Evolutionary conservation across 805 yeast species (phyloP).

Genomic region (Nematodospora valgi): DNA sequence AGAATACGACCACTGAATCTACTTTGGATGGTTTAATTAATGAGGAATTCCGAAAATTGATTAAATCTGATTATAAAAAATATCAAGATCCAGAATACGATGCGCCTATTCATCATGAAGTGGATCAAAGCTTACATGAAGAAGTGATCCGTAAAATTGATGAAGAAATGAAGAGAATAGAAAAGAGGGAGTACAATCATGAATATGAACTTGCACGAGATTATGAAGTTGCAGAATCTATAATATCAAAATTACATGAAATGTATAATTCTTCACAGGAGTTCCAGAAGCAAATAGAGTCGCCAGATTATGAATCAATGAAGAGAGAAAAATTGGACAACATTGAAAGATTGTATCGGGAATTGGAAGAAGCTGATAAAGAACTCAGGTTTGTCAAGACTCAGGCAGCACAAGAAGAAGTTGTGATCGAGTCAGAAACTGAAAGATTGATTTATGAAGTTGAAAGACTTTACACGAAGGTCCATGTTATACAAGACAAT

Average conservation of each 20-base stretch:
- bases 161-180: conserved; percentile 2
- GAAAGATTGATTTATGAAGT: background rate
- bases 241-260: conserved; percentile 16
- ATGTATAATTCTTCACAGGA: conserved; percentile 9
- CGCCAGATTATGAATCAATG: conserved; percentile 3
- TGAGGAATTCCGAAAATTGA: conserved; percentile 30
- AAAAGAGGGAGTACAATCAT: conserved; percentile 2
- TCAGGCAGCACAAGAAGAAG: conserved; percentile 3
- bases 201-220: conserved; percentile 13
- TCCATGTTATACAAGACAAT: background rate
- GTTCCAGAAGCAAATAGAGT: conserved; percentile 2
- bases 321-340: conserved; percentile 7
- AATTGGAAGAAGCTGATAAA: conserved; percentile 14
- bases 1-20: background rate
- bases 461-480: background rate
- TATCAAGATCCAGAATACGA: conserved; percentile 17
- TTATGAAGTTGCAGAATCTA: conserved; percentile 15
- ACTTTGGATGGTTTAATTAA: conserved; percentile 19
- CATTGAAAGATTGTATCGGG: conserved; percentile 10
- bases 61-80: conserved; percentile 41
- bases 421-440: background rate
- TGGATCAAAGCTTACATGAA: conserved; percentile 24
- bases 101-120: conserved; percentile 21
- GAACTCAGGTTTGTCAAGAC: conserved; percentile 10
- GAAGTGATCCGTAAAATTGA: conserved; percentile 19